These are phyloP conservation scores for Musa acuminata DNA, from an alignment of 176 grass and related monocot genomes.

Conservation along the genomic window DNA sequence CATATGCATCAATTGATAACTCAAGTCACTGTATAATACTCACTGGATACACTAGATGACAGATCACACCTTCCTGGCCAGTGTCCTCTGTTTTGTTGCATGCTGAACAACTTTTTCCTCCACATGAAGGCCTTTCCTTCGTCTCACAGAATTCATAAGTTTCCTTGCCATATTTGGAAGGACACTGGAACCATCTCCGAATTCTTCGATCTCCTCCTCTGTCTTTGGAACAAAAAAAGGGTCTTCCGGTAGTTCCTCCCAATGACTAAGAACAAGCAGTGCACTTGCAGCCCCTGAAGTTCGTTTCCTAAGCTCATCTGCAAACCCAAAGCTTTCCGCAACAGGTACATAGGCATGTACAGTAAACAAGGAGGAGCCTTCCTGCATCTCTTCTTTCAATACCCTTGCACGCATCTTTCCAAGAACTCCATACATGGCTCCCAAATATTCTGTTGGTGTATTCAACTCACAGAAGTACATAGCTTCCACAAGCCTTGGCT, in stretches of 20 bases:
- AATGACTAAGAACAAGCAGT: conserved; percentile 73
- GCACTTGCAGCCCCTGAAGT: conserved; percentile 74
- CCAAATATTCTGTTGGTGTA: conserved; percentile 51
- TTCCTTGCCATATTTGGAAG: conserved; percentile 67
- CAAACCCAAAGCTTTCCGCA: conserved; percentile 68
- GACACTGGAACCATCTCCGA: conserved; percentile 83
- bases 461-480: conserved; percentile 85
- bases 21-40: not conserved
- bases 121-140: conserved; percentile 76
- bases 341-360: conserved; percentile 75
- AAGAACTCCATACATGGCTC: conserved; percentile 62
- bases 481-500: conserved; percentile 75
- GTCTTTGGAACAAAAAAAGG: conserved; percentile 83
- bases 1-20: not conserved
- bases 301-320: conserved; percentile 50
- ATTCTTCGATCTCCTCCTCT: conserved; percentile 78
- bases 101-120: conserved; percentile 94
- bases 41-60: not conserved
- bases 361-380: conserved; percentile 63
- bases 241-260: conserved; percentile 62
- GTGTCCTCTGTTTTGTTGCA: conserved; percentile 84
- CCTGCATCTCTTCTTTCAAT: conserved; percentile 83
- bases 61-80: conserved; percentile 74
- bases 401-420: conserved; percentile 62
- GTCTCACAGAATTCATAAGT: conserved; percentile 76